Evolutionary conservation across 768 basidiomycete genomes (phyloP).

Genomic region (Podaxis pistillaris): DNA sequence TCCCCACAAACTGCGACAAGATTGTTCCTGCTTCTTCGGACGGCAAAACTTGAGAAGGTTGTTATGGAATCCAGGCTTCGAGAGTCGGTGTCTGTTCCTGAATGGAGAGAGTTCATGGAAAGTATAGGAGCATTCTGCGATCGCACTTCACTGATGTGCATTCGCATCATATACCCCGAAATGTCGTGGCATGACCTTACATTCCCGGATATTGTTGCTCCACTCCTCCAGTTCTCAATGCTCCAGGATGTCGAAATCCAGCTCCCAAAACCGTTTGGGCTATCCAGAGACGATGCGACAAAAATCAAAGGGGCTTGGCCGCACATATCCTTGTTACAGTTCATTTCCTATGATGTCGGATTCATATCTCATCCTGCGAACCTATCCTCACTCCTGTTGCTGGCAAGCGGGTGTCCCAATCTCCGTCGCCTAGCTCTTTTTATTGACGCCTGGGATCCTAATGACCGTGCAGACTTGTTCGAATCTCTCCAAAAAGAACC

Average conservation of each 20-base stretch:
- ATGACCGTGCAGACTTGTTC: neutral
- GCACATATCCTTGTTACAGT: neutral
- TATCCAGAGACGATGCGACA: too few species aligned
- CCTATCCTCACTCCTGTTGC: neutral
- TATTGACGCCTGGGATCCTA: neutral
- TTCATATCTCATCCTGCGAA: neutral
- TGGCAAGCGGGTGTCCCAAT: neutral
- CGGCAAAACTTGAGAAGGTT: neutral
- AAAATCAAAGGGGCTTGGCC: neutral
- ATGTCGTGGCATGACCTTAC: too few species aligned
- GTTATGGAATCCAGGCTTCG: neutral
- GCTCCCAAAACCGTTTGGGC: too few species aligned
- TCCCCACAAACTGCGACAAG: neutral
- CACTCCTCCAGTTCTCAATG: too few species aligned
- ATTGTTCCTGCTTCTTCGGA: neutral
- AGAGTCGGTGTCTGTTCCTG: neutral
- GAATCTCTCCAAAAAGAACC: neutral
- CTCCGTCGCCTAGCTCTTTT: neutral
- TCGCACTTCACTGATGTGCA: neutral
- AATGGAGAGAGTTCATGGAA: neutral
- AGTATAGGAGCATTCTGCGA: neutral
- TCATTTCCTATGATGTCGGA: neutral
- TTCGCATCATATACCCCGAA: too few species aligned
- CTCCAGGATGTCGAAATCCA: too few species aligned
- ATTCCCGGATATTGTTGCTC: too few species aligned